Evolutionary conservation across 2,329 filamentous ascomycete genomes (phyloP).

Genomic region (Colletotrichum orbiculare): DNA sequence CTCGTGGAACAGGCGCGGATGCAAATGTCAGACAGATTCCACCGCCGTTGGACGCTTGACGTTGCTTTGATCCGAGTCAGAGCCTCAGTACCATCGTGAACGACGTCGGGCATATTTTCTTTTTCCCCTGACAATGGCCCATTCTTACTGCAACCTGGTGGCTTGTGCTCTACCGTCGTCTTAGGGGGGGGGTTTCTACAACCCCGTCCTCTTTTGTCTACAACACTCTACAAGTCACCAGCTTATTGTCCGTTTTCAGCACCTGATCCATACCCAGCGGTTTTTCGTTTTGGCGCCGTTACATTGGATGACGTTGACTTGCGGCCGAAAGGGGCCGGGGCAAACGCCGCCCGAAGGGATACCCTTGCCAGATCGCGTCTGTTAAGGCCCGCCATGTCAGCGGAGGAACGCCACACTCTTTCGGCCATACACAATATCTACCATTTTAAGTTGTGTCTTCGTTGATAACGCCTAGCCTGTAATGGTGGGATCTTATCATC

Average conservation of each 20-base stretch:
- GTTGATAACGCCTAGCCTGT: neutral
- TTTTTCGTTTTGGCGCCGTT: constrained; percentile 16
- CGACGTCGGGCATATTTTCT: constrained; percentile 16
- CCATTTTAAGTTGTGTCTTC: neutral
- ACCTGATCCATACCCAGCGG: constrained; percentile 9
- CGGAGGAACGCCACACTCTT: constrained; percentile 18
- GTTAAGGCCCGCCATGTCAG: constrained; percentile 5
- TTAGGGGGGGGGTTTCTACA: neutral
- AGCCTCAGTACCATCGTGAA: neutral
- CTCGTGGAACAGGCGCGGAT: constrained; percentile 10
- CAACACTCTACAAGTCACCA: neutral
- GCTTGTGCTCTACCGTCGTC: neutral
- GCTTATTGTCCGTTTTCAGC: constrained; percentile 6
- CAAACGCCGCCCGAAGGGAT: constrained; percentile 6
- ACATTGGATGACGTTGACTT: constrained; percentile 29
- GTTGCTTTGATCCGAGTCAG: constrained; percentile 30
- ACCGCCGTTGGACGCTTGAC: constrained; percentile 16
- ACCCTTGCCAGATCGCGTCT: constrained; percentile 25
- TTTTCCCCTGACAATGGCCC: neutral
- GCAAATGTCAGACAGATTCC: constrained; percentile 26
- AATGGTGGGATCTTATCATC: constrained; percentile 15
- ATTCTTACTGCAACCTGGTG: constrained; percentile 25
- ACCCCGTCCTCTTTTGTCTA: neutral
- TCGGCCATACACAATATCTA: constrained; percentile 4
- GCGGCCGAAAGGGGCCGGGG: constrained; percentile 5